Percentiles rank a stretch among this genome's conserved stretches.
phyloP scores from a whole-genome alignment of 148 eudicot species.

The Pharnaceum exiguum region DNA sequence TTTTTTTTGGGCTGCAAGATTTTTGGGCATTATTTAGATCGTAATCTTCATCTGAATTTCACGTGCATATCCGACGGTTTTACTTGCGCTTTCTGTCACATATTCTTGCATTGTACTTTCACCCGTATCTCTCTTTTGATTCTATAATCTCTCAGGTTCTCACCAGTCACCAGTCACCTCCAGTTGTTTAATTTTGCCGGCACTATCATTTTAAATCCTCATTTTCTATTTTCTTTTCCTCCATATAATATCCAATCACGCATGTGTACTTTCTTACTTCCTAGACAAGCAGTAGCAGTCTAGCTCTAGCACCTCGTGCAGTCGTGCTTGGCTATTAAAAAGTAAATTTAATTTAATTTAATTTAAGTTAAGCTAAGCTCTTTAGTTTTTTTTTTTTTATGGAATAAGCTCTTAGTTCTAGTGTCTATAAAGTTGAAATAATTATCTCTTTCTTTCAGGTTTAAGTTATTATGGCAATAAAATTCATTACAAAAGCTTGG shows the following conservation, averaged over 20 bases:
- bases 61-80: constrained; percentile 31
- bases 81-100: neutral
- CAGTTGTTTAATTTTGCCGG: constrained; percentile 1
- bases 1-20: constrained; percentile 9
- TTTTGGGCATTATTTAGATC: neutral
- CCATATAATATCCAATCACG: neutral
- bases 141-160: neutral
- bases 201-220: neutral
- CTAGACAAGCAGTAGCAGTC: constrained; percentile 6
- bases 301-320: too few relatives aligned
- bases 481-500: too few relatives aligned
- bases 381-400: too few relatives aligned
- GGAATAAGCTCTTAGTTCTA: too few relatives aligned
- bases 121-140: neutral
- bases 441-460: too few relatives aligned
- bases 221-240: neutral
- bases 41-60: neutral
- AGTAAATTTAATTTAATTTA: too few relatives aligned
- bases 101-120: neutral
- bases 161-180: too few relatives aligned
- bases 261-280: neutral
- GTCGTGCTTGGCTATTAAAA: too few relatives aligned
- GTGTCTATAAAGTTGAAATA: too few relatives aligned
- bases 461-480: too few relatives aligned
- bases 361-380: too few relatives aligned